Conservation (phyloP, 305 asterid genomes). For the Stenogyne calaminthoides region DNA sequence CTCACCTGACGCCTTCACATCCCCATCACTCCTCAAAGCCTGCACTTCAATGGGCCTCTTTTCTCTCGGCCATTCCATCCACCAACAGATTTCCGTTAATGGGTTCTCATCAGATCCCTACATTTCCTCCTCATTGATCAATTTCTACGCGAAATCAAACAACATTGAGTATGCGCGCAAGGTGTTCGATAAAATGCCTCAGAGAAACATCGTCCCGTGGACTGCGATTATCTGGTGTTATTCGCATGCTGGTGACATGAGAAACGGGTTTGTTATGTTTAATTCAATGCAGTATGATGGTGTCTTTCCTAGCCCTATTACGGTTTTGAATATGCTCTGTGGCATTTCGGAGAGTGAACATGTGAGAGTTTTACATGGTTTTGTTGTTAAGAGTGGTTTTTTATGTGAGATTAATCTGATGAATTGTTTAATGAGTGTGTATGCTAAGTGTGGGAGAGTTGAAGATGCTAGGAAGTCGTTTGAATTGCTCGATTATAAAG, state of each 20-base stretch:
- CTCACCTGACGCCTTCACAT: slow-evolving; percentile 72
- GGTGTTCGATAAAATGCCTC: slow-evolving; percentile 70
- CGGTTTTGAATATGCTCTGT: slow-evolving; percentile 63
- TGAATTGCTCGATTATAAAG: slow-evolving; percentile 51
- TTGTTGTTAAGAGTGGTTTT: slow-evolving; percentile 49
- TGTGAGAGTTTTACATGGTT: slow-evolving; percentile 53
- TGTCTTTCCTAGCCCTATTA: slow-evolving; percentile 52
- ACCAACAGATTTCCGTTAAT: slow-evolving; percentile 56
- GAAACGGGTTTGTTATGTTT: slow-evolving; percentile 52
- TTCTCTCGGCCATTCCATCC: slow-evolving; percentile 59
- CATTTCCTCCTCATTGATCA: slow-evolving; percentile 63
- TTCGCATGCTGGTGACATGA: slow-evolving; percentile 48
- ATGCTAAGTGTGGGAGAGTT: slow-evolving; percentile 70
- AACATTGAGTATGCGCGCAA: slow-evolving; percentile 43
- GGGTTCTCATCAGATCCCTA: slow-evolving; percentile 70
- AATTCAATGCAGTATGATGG: slow-evolving; percentile 59
- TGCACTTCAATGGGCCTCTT: slow-evolving; percentile 60
- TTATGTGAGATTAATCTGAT: slow-evolving; percentile 39
- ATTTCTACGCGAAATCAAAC: slow-evolving; percentile 54
- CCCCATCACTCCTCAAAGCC: slow-evolving; percentile 76
- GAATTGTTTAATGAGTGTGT: slow-evolving; percentile 67
- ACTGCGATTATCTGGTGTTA: slow-evolving; percentile 79
- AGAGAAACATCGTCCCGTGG: slow-evolving; percentile 70
- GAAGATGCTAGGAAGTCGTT: slow-evolving; percentile 62
- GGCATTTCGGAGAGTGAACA: slow-evolving; percentile 48